Evolutionary conservation across 2,329 filamentous ascomycete species (phyloP).

Genomic region (Dothidotthia symphoricarpi): DNA sequence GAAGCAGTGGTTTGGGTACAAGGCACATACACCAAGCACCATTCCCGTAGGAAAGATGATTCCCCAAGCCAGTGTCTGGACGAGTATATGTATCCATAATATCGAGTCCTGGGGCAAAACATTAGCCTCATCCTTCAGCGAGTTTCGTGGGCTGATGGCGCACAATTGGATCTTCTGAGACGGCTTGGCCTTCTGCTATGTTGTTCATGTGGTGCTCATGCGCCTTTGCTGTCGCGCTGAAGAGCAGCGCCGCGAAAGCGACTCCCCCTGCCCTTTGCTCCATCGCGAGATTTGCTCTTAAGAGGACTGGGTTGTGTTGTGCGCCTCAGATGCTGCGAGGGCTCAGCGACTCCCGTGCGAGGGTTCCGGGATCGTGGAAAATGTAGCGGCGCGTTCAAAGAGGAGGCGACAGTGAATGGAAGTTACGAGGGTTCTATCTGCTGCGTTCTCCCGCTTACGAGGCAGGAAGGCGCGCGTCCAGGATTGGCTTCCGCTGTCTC

Average conservation of each 20-base stretch:
- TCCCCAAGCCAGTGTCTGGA: constrained; percentile 85
- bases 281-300: constrained; percentile 12
- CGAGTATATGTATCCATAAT: constrained; percentile 90
- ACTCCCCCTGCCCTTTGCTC: constrained; percentile 9
- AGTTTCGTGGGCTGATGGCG: constrained; percentile 1
- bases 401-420: constrained; percentile 1
- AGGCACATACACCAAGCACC: constrained; percentile 75
- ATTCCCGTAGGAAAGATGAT: constrained; percentile 92
- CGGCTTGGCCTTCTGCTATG: constrained; percentile 40
- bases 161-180: constrained; percentile 41
- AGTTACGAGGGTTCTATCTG: constrained; percentile 15
- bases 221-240: constrained; percentile 27
- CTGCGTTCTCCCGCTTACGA: constrained; percentile 30
- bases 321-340: constrained; percentile 6
- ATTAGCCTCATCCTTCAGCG: constrained; percentile 12
- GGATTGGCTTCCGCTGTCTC: neutral
- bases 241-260: constrained; percentile 23
- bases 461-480: constrained; percentile 16
- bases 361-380: constrained; percentile 13
- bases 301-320: constrained; percentile 1
- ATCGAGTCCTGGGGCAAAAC: constrained; percentile 62
- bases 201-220: constrained; percentile 45
- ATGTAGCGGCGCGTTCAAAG: constrained; percentile 5
- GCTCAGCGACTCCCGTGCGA: constrained; percentile 17
- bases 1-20: too few relatives aligned